Percentiles rank a stretch among this genome's conserved stretches.
Conservation (phyloP, 2,329 filamentous ascomycete species). For the Penicillium brasilianum region DNA sequence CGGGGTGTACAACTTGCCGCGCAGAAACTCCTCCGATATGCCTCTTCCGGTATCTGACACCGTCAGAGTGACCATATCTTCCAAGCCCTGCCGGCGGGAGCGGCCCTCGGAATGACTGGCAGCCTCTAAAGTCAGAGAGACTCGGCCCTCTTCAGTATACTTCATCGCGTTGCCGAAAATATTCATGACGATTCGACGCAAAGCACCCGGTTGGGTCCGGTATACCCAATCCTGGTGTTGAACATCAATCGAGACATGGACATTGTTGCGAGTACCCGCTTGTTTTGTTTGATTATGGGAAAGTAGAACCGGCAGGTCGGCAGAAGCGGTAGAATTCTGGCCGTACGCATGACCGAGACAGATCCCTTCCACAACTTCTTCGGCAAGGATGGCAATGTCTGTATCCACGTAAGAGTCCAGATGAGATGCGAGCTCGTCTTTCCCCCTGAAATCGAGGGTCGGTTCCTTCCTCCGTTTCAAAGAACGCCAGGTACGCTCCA, state of each 20-base stretch:
- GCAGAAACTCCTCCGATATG: slow-evolving; percentile 67
- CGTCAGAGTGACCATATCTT: slow-evolving; percentile 48
- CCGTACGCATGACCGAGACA: slow-evolving; percentile 55
- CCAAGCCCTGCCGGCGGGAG: slow-evolving; percentile 37
- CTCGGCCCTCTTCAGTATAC: slow-evolving; percentile 61
- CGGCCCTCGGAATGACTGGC: slow-evolving; percentile 37
- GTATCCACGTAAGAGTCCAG: slow-evolving; percentile 43
- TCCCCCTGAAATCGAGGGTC: slow-evolving; percentile 34
- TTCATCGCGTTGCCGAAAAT: slow-evolving; percentile 67
- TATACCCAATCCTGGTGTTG: slow-evolving; percentile 59
- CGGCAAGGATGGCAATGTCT: slow-evolving; percentile 54
- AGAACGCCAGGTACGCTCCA: slow-evolving; percentile 45
- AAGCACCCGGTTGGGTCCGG: slow-evolving; percentile 59
- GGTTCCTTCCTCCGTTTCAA: slow-evolving; percentile 37
- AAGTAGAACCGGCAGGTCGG: slow-evolving; percentile 32
- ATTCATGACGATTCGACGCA: slow-evolving; percentile 65
- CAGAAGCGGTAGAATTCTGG: slow-evolving; percentile 34
- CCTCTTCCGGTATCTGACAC: slow-evolving; percentile 70
- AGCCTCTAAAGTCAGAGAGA: slow-evolving; percentile 51
- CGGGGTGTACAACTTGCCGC: slow-evolving; percentile 63
- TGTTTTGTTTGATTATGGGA: slow-evolving; percentile 16
- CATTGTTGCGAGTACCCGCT: slow-evolving; percentile 26
- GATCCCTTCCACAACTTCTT: slow-evolving; percentile 62
- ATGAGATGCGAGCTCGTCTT: slow-evolving; percentile 40
- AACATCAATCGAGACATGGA: slow-evolving; percentile 60